Percentiles rank a stretch among this genome's conserved stretches.
Evolutionary conservation across 1,284 basidiomycete species (phyloP).

Genomic region (Malassezia obtusa): DNA sequence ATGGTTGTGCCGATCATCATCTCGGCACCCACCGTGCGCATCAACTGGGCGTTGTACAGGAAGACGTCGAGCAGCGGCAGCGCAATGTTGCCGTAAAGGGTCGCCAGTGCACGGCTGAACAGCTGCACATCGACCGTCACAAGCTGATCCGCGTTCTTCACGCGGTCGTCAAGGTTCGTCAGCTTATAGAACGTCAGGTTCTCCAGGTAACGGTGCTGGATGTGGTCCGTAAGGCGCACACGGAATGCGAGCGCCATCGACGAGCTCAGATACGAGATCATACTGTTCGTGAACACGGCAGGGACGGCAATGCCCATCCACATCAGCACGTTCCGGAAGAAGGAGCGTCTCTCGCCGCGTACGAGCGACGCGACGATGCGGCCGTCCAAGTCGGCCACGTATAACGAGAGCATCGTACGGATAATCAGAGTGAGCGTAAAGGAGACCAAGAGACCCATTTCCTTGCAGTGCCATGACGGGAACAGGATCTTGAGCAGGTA

Average conservation of each 20-base stretch:
- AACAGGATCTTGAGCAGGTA: conserved; percentile 77
- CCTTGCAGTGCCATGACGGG: conserved; percentile 71
- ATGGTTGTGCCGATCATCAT: conserved; percentile 57
- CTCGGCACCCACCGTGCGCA: conserved; percentile 86
- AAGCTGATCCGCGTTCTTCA: conserved; percentile 96
- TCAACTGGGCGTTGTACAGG: conserved; percentile 90
- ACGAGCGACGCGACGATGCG: conserved; percentile 84
- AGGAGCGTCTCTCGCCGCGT: conserved; percentile 68
- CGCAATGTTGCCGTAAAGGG: conserved; percentile 60
- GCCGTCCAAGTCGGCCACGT: conserved; percentile 87
- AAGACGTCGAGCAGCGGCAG: conserved; percentile 86
- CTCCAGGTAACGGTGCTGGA: conserved; percentile 75
- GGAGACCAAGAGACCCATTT: conserved; percentile 72
- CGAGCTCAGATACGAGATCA: conserved; percentile 79
- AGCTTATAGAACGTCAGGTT: conserved; percentile 78
- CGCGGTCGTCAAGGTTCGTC: conserved; percentile 65
- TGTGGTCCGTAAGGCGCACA: conserved; percentile 71
- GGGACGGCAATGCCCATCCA: conserved; percentile 84
- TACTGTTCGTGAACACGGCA: conserved; percentile 84
- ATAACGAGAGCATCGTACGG: conserved; percentile 82
- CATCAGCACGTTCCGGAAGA: conserved; percentile 71
- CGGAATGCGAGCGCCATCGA: conserved; percentile 87
- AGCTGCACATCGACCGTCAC: conserved; percentile 91
- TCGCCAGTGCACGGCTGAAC: conserved; percentile 80
- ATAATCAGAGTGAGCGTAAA: conserved; percentile 80